phyloP scores from a whole-genome alignment of 202 grass and related monocot species.

The Zoysia matrella region DNA sequence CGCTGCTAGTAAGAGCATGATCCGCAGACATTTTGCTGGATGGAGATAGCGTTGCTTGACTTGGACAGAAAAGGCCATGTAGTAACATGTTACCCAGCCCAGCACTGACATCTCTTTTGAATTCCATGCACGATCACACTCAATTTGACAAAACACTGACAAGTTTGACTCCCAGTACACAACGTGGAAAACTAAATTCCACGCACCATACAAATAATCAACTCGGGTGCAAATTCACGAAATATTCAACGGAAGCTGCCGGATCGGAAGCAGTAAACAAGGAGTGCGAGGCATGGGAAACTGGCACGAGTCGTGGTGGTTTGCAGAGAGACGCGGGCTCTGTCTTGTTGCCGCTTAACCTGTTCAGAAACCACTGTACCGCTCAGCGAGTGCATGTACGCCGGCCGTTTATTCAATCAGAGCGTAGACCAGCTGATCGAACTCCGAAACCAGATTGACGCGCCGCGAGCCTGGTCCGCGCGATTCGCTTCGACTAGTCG shows the following conservation, averaged over 20 bases:
- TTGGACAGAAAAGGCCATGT: neutral
- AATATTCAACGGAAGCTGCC: neutral
- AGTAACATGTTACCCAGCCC: slow-evolving; percentile 33
- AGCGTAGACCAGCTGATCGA: neutral
- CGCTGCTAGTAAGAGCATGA: slow-evolving; percentile 11
- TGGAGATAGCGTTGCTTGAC: slow-evolving; percentile 5
- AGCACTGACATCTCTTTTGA: slow-evolving; percentile 56
- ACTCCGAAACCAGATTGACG: slow-evolving; percentile 38
- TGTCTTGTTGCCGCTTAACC: slow-evolving; percentile 57
- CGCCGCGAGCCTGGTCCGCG: slow-evolving; percentile 33
- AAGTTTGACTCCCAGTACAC: slow-evolving; percentile 37
- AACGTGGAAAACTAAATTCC: slow-evolving; percentile 11
- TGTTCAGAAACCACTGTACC: slow-evolving; percentile 6
- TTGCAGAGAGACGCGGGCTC: slow-evolving; percentile 31
- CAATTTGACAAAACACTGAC: slow-evolving; percentile 39
- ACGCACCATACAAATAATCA: slow-evolving; percentile 16
- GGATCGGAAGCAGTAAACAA: neutral
- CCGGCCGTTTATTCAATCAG: slow-evolving; percentile 21
- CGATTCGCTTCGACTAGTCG: slow-evolving; percentile 42
- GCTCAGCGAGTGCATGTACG: slow-evolving; percentile 6
- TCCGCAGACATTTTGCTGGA: neutral
- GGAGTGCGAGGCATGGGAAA: slow-evolving; percentile 23
- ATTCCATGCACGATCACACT: slow-evolving; percentile 48
- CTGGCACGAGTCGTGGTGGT: slow-evolving; percentile 16
- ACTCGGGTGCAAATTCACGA: slow-evolving; percentile 29